phyloP scores from a whole-genome alignment of 306 rosid species.

The Phaseolus lunatus region DNA sequence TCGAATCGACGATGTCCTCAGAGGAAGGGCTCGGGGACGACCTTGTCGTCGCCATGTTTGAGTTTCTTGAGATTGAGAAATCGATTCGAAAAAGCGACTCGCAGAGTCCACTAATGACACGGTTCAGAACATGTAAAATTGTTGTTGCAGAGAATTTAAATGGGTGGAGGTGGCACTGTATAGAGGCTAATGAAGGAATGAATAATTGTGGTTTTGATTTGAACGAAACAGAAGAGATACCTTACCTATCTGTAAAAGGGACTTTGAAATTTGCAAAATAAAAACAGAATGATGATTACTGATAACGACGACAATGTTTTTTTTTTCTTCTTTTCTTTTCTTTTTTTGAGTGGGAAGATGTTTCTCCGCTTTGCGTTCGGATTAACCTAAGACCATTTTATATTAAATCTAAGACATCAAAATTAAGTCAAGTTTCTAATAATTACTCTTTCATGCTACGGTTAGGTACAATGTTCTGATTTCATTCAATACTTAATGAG shows the following conservation, averaged over 20 bases:
- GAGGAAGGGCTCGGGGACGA: slow-evolving; percentile 71
- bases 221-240: neutral
- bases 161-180: neutral
- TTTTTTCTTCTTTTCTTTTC: neutral
- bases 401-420: neutral
- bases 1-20: slow-evolving; percentile 73
- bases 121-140: slow-evolving; percentile 45
- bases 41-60: slow-evolving; percentile 66
- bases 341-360: neutral
- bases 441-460: too few relatives aligned
- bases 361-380: slow-evolving; percentile 30
- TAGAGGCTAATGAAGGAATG: neutral
- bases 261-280: slow-evolving; percentile 1
- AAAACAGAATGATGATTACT: slow-evolving; percentile 13
- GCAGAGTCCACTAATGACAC: slow-evolving; percentile 15
- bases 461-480: too few relatives aligned
- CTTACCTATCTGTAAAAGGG: neutral
- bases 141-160: neutral
- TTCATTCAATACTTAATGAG: too few relatives aligned
- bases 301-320: neutral
- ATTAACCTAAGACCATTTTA: neutral
- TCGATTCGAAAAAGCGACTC: slow-evolving; percentile 40
- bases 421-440: neutral
- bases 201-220: slow-evolving; percentile 27
- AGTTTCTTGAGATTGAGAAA: neutral